phyloP scores from a whole-genome alignment of 495 filamentous ascomycete genomes.

The Friedmanniomyces endolithicus region DNA sequence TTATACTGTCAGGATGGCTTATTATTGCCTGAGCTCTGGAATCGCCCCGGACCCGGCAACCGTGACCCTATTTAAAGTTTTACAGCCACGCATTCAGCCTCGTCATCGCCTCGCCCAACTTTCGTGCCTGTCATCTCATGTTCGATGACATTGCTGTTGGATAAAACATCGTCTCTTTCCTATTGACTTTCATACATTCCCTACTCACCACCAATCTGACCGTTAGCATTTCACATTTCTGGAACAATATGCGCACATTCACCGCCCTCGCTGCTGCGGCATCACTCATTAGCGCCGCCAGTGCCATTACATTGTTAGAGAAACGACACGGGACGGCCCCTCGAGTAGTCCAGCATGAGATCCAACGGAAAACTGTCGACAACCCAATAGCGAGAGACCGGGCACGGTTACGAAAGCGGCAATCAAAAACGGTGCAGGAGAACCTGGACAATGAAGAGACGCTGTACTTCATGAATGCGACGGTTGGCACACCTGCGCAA shows the following conservation, averaged over 20 bases:
- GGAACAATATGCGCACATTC: constrained; percentile 4
- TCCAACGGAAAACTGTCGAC: constrained; percentile 26
- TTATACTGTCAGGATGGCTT: too few species aligned
- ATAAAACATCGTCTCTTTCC: too few species aligned
- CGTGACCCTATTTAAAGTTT: too few species aligned
- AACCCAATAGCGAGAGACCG: constrained; percentile 28
- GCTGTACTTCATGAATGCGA: constrained; percentile 38
- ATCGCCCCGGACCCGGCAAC: too few species aligned
- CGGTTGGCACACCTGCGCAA: constrained; percentile 36
- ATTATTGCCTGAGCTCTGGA: too few species aligned
- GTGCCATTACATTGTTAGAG: constrained; percentile 25
- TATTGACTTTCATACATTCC: too few species aligned
- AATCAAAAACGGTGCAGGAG: constrained; percentile 24
- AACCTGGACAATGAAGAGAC: constrained; percentile 33
- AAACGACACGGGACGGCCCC: constrained; percentile 19
- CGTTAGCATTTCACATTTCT: neutral
- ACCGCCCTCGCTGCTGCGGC: constrained; percentile 12
- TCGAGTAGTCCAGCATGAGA: constrained; percentile 26
- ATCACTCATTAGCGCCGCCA: constrained; percentile 5
- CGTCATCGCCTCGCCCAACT: neutral
- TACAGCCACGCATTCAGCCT: neutral
- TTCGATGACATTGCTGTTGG: too few species aligned
- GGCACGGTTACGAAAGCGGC: constrained; percentile 21
- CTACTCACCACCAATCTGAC: too few species aligned
- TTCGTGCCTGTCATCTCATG: neutral